A percentile compares a stretch with the other conserved stretches of the same genome.
These are phyloP conservation scores for Backusella tuberculispora DNA, from an alignment of 192 early-diverging fungal genomes.

Conservation along the genomic window DNA sequence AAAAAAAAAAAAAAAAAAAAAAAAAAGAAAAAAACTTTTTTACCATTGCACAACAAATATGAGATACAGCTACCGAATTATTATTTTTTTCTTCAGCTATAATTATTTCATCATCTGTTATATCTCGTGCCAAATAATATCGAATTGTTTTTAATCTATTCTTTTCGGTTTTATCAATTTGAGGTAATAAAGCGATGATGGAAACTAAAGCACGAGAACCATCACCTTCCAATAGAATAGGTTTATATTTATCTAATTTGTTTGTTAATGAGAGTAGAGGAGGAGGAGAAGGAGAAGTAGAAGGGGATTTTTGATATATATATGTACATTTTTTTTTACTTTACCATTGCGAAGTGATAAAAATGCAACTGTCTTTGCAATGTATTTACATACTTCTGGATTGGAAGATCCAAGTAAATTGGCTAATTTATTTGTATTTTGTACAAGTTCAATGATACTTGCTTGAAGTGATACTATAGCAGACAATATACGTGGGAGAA, in stretches of 20 bases:
- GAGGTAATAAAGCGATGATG: constrained; percentile 24
- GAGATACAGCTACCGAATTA: constrained; percentile 46
- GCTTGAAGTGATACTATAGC: constrained; percentile 48
- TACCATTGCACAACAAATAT: constrained; percentile 59
- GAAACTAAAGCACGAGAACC: constrained; percentile 30
- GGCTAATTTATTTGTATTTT: constrained; percentile 42
- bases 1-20: neutral
- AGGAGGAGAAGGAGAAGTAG: too few species aligned
- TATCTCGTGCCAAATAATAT: constrained; percentile 4
- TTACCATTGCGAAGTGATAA: constrained; percentile 59
- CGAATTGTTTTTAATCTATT: neutral
- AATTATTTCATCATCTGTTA: neutral
- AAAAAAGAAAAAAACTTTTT: neutral
- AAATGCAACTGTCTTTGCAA: constrained; percentile 60
- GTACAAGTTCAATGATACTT: constrained; percentile 51
- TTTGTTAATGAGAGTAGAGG: constrained; percentile 9
- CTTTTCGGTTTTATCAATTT: neutral
- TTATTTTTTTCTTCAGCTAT: neutral
- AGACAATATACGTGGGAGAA: neutral
- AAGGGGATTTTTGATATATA: neutral
- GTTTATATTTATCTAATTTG: constrained; percentile 42
- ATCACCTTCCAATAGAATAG: constrained; percentile 38
- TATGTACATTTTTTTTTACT: constrained; percentile 18
- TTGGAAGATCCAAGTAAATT: constrained; percentile 47
- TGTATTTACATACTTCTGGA: constrained; percentile 54